Percentiles rank a stretch among this genome's conserved stretches.
These are phyloP conservation scores for Zygoascus tannicola DNA, from an alignment of 805 yeast species.

Conservation along the genomic window DNA sequence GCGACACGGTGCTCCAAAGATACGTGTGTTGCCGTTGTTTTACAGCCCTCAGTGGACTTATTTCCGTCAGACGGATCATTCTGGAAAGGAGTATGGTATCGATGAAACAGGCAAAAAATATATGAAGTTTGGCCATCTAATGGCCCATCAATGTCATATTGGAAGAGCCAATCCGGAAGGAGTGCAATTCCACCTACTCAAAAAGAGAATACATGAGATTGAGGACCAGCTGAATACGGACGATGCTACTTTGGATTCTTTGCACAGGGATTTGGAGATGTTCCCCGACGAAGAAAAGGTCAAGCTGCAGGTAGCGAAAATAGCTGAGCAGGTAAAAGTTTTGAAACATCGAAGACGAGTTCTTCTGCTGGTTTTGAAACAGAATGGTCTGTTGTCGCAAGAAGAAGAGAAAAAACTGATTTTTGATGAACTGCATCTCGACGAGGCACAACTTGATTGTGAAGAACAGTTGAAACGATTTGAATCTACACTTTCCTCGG, in stretches of 20 bases:
- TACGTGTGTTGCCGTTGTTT: slow-evolving; percentile 52
- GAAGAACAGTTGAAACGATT: slow-evolving; percentile 1
- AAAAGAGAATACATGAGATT: slow-evolving; percentile 23
- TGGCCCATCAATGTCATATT: slow-evolving; percentile 55
- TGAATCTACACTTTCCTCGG: not conserved
- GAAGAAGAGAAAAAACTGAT: slow-evolving; percentile 1
- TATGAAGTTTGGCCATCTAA: slow-evolving; percentile 43
- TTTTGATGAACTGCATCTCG: not conserved
- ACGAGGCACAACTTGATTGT: not conserved
- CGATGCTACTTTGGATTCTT: slow-evolving; percentile 26
- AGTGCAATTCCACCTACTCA: slow-evolving; percentile 22
- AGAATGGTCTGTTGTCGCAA: slow-evolving; percentile 5
- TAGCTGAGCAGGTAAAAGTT: slow-evolving; percentile 12
- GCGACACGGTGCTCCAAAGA: slow-evolving; percentile 23
- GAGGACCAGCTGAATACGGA: slow-evolving; percentile 25
- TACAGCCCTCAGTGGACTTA: slow-evolving; percentile 64
- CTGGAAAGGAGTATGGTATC: slow-evolving; percentile 12
- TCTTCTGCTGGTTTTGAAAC: slow-evolving; percentile 6
- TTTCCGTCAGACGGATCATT: slow-evolving; percentile 48
- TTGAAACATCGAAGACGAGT: slow-evolving; percentile 13
- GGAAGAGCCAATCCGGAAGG: slow-evolving; percentile 24
- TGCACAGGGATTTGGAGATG: slow-evolving; percentile 16
- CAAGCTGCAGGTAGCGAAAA: slow-evolving; percentile 10
- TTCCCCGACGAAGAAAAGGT: slow-evolving; percentile 18
- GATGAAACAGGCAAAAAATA: slow-evolving; percentile 18